Evolutionary conservation across 1,284 basidiomycete species (phyloP), one percentile per base, ranked within the genome.

Genomic region (Tylopilus sp.): DNA sequence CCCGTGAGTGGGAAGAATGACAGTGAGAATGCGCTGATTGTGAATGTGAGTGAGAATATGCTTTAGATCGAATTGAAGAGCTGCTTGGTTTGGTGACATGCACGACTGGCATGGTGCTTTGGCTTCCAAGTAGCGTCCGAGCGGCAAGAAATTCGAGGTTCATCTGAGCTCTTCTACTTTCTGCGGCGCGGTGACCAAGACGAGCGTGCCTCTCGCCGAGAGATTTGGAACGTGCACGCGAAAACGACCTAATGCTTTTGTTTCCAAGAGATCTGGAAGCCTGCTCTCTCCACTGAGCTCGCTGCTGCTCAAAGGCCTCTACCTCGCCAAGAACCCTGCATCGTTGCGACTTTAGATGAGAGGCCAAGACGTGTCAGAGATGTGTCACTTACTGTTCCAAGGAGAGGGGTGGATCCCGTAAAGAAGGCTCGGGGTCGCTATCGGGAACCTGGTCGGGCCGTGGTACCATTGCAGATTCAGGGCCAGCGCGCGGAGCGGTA

Each of bases 191-290:
- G 4, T 48, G 49, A 36, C 58, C 44, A 50, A 38, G 35, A 12
- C 60, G 51, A 25, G 38, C 41, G 1, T 68, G 69, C 45, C 63
- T 71, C 46, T 71, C 66, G n/a, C 72, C 74, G 18, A 79, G 67
- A 5, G 84, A 84, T 60, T 82, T 86, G 15, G 84, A 65, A 36
- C 85, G 76, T 9, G 77, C 70, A 2, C 83, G 77, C 10, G 84
- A 85, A 19, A 86, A 57, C 23, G 72, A 79, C 28, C 86, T 76
- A 7, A 78, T 74, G 10, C 73, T 75, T 55, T 76, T 80, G 61
- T 87, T 86, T 44, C 80, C 79, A 53, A 87, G 77, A 1, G 86
- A 86, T 29, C 68, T 71, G 0, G 71, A 69, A 1, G 87, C 86
- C 54, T 83, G 75, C 6, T 65, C 59, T 58, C 82, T 78, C 86